These are phyloP conservation scores for Globisporangium parvum DNA, from an alignment of 352 stramenopile species.

Conservation along the genomic window DNA sequence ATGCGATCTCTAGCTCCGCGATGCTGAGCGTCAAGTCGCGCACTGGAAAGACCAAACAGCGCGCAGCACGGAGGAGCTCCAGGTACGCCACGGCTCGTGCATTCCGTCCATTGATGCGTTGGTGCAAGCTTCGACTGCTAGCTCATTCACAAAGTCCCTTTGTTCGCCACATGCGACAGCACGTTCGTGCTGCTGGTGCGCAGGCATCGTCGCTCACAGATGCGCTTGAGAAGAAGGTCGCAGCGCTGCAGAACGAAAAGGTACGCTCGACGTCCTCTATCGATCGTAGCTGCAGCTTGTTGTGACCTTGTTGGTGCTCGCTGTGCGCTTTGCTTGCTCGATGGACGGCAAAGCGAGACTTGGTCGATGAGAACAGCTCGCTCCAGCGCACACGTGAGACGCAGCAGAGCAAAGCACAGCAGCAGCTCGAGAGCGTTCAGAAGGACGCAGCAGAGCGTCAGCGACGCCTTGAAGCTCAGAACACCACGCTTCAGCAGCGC, in stretches of 20 bases:
- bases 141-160: neutral
- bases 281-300: neutral
- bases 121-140: neutral
- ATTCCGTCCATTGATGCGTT: slow-evolving; percentile 2
- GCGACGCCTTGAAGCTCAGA: slow-evolving; percentile 15
- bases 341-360: slow-evolving; percentile 14
- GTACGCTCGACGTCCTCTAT: neutral
- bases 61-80: slow-evolving; percentile 28
- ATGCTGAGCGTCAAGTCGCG: slow-evolving; percentile 26
- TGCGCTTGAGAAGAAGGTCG: slow-evolving; percentile 17
- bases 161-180: neutral
- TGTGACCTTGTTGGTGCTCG: neutral
- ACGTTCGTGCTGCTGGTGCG: neutral
- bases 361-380: slow-evolving; percentile 21
- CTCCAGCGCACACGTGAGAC: slow-evolving; percentile 25
- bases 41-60: slow-evolving; percentile 36
- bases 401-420: slow-evolving; percentile 9
- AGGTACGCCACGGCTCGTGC: slow-evolving; percentile 19
- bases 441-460: slow-evolving; percentile 14
- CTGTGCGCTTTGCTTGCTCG: too few species aligned
- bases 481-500: slow-evolving; percentile 19
- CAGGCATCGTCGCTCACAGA: slow-evolving; percentile 11
- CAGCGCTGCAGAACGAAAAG: slow-evolving; percentile 9
- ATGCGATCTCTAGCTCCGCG: slow-evolving; percentile 16
- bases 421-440: slow-evolving; percentile 13